Evolutionary conservation across 2,329 filamentous ascomycete genomes (phyloP), one percentile per base, ranked within the genome.

Genomic region (Aureobasidium musti): DNA sequence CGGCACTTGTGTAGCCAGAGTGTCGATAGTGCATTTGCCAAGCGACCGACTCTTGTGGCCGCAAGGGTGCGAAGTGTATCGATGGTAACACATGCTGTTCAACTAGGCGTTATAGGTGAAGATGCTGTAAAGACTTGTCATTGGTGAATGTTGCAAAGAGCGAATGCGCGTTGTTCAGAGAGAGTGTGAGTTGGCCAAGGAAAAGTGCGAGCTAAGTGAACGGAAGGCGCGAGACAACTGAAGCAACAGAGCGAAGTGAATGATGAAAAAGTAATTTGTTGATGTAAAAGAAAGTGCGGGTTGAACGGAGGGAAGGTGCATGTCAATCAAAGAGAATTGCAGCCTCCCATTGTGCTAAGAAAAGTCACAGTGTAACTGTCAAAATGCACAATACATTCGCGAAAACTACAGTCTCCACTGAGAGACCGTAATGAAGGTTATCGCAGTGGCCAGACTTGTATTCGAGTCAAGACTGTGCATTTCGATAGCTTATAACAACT

Each of bases 41-140:
- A 52, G n/a, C 10, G 30, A 37, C 3, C 23, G 21, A 26, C 49
- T 63, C 37, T 23, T 6, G 49, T 67, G 65, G 4, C 57, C 47
- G 26, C 65, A 67, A 5, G 23, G 19, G 23, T 67, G 57, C 13
- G 13, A 8, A 13, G 39, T 63, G 30, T 60, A 54, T n/a, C 35
- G 26, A 47, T 67, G 65, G 28, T n/a, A 50, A 54, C 65, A 67
- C 65, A 67, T 66, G n/a, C 5, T 66, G 33, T 35, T 2, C 2
- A 13, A 23, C 7, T 28, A 37, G 17, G 7, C 26, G 39, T 45
- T 7, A 19, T 19, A 30, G 26, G 28, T 39, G 35, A n/a, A 23
- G 7, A 47, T 28, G 33, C 4, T 21, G 35, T n/a, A 17, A 8
- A 7, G 3, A 23, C 5, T 47, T n/a, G 37, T 23, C 19, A 14